phyloP scores from a whole-genome alignment of 2,329 filamentous ascomycete genomes.

The Diplodia corticola region DNA sequence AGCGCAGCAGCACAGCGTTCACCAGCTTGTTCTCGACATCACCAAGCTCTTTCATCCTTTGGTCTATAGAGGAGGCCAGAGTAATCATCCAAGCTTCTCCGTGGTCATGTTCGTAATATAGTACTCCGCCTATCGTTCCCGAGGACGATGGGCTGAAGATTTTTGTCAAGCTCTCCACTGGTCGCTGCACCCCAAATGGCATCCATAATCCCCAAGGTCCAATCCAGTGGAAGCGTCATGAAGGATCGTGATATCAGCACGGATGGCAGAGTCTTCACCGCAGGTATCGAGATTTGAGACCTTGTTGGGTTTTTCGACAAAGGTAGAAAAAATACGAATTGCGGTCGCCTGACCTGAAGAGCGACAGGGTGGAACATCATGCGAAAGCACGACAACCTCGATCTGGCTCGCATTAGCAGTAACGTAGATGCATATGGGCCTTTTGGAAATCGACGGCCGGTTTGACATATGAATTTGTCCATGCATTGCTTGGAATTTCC shows the following conservation, averaged over 20 bases:
- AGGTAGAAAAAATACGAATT: neutral
- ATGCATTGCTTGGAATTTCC: conserved; percentile 13
- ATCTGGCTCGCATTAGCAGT: neutral
- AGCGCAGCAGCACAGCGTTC: neutral
- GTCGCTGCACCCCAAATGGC: neutral
- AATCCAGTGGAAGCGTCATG: neutral
- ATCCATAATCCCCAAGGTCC: neutral
- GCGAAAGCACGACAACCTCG: neutral
- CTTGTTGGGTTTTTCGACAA: neutral
- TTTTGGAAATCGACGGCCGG: neutral
- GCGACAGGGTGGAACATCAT: neutral
- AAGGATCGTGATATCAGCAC: neutral
- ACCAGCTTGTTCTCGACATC: neutral
- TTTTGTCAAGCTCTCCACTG: neutral
- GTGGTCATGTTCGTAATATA: neutral
- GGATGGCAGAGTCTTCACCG: neutral
- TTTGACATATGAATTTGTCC: neutral
- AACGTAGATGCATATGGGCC: neutral
- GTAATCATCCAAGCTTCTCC: neutral
- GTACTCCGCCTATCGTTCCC: neutral
- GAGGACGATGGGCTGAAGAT: neutral
- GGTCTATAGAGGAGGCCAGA: neutral
- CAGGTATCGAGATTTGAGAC: neutral
- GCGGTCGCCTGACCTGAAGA: neutral
- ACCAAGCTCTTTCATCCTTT: neutral